Evolutionary conservation across 2,329 filamentous ascomycete genomes (phyloP), one percentile per base, ranked within the genome.

Genomic region (Venturia oleaginea): DNA sequence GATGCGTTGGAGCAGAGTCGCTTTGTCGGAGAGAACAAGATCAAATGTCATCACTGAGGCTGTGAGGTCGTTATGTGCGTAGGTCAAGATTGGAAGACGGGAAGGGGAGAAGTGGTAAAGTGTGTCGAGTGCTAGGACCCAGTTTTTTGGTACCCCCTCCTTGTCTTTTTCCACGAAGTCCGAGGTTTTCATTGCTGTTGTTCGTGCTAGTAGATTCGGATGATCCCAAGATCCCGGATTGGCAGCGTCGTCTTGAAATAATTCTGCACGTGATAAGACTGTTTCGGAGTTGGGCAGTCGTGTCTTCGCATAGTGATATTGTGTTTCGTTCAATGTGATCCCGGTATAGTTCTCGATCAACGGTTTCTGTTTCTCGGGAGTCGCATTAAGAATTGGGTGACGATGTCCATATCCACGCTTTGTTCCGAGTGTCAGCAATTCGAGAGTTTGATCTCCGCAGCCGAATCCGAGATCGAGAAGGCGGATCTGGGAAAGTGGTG

Each of bases 21-120:
- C 68, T 24, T 65, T 67, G 30, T 72, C 67, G 59, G 70, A 69
- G 30, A 71, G 73, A 2, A 84, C 68, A 1, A 85, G 74, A 65
- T 86, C 83, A 65, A 84, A 85, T 0, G 79, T 81, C 79, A 84
- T 82, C 62, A 83, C 71, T 0, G 80, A 78, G 1, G 82, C 82
- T 3, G 75, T 68, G 0, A 85, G 73, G 0, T 71, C 71, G 3
- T 67, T 69, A 4, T 74, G 71, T 0, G 80, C 76, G 54, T 80
- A 74, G 8, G 71, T 64, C 17, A 85, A 76, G 2, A 84, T 68
- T 0, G 78, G 77, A 63, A 72, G 74, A 17, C 83, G 74, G 0
- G 82, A 84, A 0, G 83, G 83, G 0, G 73, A 74, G 68, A 85
- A 85, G 69, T 85, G 82, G 64, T 86, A 85, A 5, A 84, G 69